Base-by-base conservation (phyloP, 2,329 filamentous ascomycete genomes). In the Fusarium papillatum region DNA sequence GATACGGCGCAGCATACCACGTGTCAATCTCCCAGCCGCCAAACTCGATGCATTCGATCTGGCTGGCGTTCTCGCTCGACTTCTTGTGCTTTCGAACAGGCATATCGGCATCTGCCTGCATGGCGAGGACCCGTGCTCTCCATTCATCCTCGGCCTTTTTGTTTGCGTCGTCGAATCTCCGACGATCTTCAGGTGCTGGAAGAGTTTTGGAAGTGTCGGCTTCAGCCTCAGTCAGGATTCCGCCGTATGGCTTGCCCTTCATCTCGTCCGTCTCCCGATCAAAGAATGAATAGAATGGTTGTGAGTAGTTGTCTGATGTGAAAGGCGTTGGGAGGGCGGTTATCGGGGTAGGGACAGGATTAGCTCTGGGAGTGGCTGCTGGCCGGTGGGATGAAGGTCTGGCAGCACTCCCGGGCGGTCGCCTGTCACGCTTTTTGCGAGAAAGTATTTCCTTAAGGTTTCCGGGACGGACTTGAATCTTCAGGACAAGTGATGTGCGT, bases 31-130 rank as follows among this genome's bases (percentile, higher is more conserved):
- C 97, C 89, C 94, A 97, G 64, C 95, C 95, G 57, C 97, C 97
- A 85, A 99, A 98, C 80, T 98, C 97, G 86, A 99, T 98, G 85
- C 96, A 98, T 84, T 98, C 97, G 83, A 99, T 98, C 85, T 98
- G 97, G 83, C 96, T 98, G 7, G 95, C 95, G 34, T 95, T 95
- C 0, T 95, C 95, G n/a, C 92, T 92, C 5, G 93, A 87, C 81
- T 98, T 98, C 78, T 93, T 92, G 22, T 91, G 87, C 80, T 92
- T 93, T 79, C 92, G 93, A 26, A 89, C 85, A 17, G 91, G 90
- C 19, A 89, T 87, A 55, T 92, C 91, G n/a, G 87, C 86, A 72
- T 91, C 92, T 34, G 90, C 90, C 76, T 96, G 93, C 80, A 90
- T 88, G 10, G 85, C 85, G 34, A 89, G 88, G 79, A 85, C 88